Conservation (phyloP, 805 yeast species). For the Teunomyces cretensis region DNA sequence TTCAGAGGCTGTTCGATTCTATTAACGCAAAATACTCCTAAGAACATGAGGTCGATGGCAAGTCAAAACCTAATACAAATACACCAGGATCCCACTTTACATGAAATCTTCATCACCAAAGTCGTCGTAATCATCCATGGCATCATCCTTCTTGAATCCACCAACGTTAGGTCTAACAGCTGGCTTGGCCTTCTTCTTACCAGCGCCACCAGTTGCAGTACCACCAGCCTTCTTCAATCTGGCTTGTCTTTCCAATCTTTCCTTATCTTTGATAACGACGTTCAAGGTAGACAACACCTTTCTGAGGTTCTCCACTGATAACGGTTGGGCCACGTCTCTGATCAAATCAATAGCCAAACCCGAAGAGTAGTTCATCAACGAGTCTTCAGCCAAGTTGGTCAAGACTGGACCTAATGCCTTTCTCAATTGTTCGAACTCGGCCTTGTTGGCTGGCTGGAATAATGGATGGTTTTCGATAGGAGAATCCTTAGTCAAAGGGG, state of each 20-base stretch:
- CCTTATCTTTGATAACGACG: conserved; percentile 80
- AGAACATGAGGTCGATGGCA: neutral
- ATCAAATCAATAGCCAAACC: conserved; percentile 79
- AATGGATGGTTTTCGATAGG: conserved; percentile 73
- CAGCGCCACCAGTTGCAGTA: conserved; percentile 88
- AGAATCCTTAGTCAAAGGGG: conserved; percentile 53
- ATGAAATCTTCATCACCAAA: conserved; percentile 81
- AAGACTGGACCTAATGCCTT: conserved; percentile 66
- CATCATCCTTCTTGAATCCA: conserved; percentile 66
- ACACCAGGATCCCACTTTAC: conserved; percentile 36
- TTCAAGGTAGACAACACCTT: conserved; percentile 84
- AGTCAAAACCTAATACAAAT: neutral
- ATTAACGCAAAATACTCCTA: neutral
- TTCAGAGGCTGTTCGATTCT: neutral
- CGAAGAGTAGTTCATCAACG: conserved; percentile 68
- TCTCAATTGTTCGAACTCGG: conserved; percentile 71
- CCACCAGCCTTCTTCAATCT: conserved; percentile 81
- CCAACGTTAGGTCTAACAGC: conserved; percentile 60
- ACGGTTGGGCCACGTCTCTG: conserved; percentile 80
- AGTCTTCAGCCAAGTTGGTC: conserved; percentile 57
- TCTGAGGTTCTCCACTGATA: conserved; percentile 77
- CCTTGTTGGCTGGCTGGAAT: conserved; percentile 78
- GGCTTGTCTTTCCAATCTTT: conserved; percentile 84
- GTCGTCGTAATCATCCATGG: conserved; percentile 53
- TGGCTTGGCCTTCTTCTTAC: conserved; percentile 90